Evolutionary conservation across 495 filamentous ascomycete genomes (phyloP), one percentile per base, ranked within the genome.

Genomic region (Astrocystis sublimbata): DNA sequence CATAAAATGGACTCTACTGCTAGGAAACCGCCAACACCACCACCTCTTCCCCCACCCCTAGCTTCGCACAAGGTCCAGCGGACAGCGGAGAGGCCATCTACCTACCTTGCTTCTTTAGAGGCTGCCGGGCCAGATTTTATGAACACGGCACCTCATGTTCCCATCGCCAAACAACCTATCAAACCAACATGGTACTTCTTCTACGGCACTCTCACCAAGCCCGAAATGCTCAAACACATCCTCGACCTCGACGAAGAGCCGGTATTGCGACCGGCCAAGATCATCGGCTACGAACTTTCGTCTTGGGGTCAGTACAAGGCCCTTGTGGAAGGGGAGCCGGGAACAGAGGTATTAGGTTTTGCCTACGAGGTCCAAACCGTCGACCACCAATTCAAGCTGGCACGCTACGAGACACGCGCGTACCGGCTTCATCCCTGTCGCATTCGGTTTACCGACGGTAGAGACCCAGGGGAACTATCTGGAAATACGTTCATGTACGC

Each of bases 221-320:
- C 63, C 2, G 42, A 43, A 7, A 59, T 68, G 19, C 67, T 75
- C 24, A 36, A 26, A 2, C 46, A 56, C 9, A 43, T 64, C 15
- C 63, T 77, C 3, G 67, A 63, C 7, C 67, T 74, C 4, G 45
- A 31, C 15, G 46, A 68, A 53, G 62, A 56, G 47, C 53, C 59
- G 7, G 12, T 65, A 12, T 61, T 68, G 43, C 42, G 58, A 2
- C 42, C 41, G 4, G 73, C 78, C 1, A 65, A 24, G 21, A 53
- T 76, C 15, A 58, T 23, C 2, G 62, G 70, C 21, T 74, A 74
- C 0, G 43, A 63, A 21, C 26, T 80, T 12, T 65, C 68, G 51
- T 74, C 58, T 8, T 78, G 75, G 79, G 70, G 72, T 3, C 72
- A 73, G 45, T 79, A 80, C 54, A 72, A 73, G 23, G 76, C 76